phyloP scores from a whole-genome alignment of 495 filamentous ascomycete species.

The Aspergillus coremiiformis region DNA sequence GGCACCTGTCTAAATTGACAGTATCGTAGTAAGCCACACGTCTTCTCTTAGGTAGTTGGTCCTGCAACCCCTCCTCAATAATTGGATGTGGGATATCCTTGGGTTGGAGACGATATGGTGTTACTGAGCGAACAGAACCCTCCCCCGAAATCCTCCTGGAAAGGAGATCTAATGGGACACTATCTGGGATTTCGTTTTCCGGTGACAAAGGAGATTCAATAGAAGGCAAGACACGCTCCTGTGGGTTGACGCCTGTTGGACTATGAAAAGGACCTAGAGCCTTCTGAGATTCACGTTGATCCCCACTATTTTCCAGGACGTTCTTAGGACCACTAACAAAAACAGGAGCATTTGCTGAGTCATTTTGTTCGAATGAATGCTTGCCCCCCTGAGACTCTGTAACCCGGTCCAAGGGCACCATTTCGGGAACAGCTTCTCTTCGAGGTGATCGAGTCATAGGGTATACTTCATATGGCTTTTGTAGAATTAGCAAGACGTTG shows the following conservation, averaged over 20 bases:
- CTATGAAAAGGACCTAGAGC: slow-evolving; percentile 10
- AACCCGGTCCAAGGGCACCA: slow-evolving; percentile 13
- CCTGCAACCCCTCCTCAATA: slow-evolving; percentile 12
- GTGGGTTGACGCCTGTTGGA: slow-evolving; percentile 16
- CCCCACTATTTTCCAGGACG: slow-evolving; percentile 11
- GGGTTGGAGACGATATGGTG: slow-evolving; percentile 19
- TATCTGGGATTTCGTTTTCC: slow-evolving; percentile 23
- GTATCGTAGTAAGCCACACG: slow-evolving; percentile 23
- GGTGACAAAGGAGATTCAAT: slow-evolving; percentile 28
- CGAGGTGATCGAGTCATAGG: slow-evolving; percentile 13
- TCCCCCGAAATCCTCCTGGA: slow-evolving; percentile 27
- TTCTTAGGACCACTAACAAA: slow-evolving; percentile 34
- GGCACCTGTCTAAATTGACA: slow-evolving; percentile 2
- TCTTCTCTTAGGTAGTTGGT: slow-evolving; percentile 27
- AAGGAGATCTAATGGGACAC: slow-evolving; percentile 24
- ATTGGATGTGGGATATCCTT: slow-evolving; percentile 12
- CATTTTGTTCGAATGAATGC: slow-evolving; percentile 8
- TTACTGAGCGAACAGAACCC: slow-evolving; percentile 29
- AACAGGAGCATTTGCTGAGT: slow-evolving; percentile 25
- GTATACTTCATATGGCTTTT: slow-evolving; percentile 22
- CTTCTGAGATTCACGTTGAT: slow-evolving; percentile 14
- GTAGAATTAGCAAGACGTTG: slow-evolving; percentile 22
- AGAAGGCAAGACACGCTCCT: slow-evolving; percentile 34
- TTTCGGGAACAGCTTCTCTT: slow-evolving; percentile 13
- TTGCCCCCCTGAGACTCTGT: slow-evolving; percentile 16